phyloP scores from a whole-genome alignment of 2,329 filamentous ascomycete species.

The Lachnellula suecica region DNA sequence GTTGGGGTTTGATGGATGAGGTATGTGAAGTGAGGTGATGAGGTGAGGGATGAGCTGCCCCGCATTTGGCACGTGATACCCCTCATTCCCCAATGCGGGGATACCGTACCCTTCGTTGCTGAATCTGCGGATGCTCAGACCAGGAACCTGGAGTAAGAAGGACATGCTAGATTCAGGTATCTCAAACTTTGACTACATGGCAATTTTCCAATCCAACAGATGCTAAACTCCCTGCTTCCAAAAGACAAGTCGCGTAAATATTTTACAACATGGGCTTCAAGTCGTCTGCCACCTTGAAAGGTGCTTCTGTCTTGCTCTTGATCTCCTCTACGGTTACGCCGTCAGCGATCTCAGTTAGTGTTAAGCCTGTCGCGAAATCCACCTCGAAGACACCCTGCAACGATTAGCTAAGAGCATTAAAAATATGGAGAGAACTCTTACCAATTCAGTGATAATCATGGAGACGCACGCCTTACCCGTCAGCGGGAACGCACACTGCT shows the following conservation, averaged over 20 bases:
- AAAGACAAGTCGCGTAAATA: background rate
- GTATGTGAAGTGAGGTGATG: background rate
- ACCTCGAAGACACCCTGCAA: slow-evolving; percentile 65
- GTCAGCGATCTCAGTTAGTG: slow-evolving; percentile 81
- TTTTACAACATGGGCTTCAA: slow-evolving; percentile 72
- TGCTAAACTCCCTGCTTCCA: background rate
- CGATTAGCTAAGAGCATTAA: slow-evolving; percentile 10
- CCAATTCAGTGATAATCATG: slow-evolving; percentile 85
- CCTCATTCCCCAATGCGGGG: no score
- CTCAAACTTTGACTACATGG: no score
- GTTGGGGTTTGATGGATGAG: background rate
- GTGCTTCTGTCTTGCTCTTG: slow-evolving; percentile 81
- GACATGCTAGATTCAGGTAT: no score
- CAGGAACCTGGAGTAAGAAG: background rate
- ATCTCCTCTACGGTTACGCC: slow-evolving; percentile 89
- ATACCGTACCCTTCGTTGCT: no score
- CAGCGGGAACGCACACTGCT: slow-evolving; percentile 92
- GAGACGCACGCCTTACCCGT: slow-evolving; percentile 86
- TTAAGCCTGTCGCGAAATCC: slow-evolving; percentile 78
- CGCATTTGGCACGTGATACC: no score
- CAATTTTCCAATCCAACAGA: background rate
- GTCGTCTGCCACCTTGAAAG: slow-evolving; percentile 78
- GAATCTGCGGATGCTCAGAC: background rate
- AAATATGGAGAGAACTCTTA: slow-evolving; percentile 39
- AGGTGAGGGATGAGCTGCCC: background rate